Conservation (phyloP, 1,139 yeast species). For the Pichia kudriavzevii region DNA sequence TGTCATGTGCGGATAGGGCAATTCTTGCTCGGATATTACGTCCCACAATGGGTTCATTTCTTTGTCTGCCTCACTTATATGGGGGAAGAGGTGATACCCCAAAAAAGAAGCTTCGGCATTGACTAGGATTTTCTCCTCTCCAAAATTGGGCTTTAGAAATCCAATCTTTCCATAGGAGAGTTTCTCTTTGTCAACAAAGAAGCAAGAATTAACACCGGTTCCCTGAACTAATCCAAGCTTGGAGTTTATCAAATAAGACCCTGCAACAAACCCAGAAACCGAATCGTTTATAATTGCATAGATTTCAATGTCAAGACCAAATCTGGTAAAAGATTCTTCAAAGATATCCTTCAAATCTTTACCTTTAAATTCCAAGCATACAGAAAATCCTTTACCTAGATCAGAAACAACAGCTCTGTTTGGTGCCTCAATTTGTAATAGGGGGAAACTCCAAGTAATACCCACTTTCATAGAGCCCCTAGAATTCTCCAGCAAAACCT, state of each 20-base stretch:
- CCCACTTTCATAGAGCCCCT: slow-evolving; percentile 9
- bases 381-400: slow-evolving; percentile 46
- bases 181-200: slow-evolving; percentile 10
- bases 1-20: slow-evolving; percentile 11
- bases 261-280: slow-evolving; percentile 27
- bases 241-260: slow-evolving; percentile 22
- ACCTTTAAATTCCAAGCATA: slow-evolving; percentile 34
- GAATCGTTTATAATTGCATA: slow-evolving; percentile 29
- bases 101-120: slow-evolving; percentile 30
- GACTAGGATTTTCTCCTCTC: slow-evolving; percentile 17
- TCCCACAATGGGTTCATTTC: slow-evolving; percentile 12
- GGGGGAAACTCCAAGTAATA: slow-evolving; percentile 48
- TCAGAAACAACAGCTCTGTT: slow-evolving; percentile 40
- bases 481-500: not conserved
- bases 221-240: slow-evolving; percentile 29
- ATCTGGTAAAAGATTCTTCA: slow-evolving; percentile 27
- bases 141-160: not conserved
- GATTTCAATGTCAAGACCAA: slow-evolving; percentile 17
- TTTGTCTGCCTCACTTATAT: slow-evolving; percentile 5
- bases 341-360: slow-evolving; percentile 38
- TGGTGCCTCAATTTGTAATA: slow-evolving; percentile 34
- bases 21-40: slow-evolving; percentile 2
- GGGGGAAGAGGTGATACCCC: slow-evolving; percentile 18
- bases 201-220: slow-evolving; percentile 30
- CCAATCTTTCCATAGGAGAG: slow-evolving; percentile 1